A percentile compares a stretch with the other conserved stretches of the same genome.
Conservation (phyloP, 768 basidiomycete genomes). For the Pleurotus tuber-regium region DNA sequence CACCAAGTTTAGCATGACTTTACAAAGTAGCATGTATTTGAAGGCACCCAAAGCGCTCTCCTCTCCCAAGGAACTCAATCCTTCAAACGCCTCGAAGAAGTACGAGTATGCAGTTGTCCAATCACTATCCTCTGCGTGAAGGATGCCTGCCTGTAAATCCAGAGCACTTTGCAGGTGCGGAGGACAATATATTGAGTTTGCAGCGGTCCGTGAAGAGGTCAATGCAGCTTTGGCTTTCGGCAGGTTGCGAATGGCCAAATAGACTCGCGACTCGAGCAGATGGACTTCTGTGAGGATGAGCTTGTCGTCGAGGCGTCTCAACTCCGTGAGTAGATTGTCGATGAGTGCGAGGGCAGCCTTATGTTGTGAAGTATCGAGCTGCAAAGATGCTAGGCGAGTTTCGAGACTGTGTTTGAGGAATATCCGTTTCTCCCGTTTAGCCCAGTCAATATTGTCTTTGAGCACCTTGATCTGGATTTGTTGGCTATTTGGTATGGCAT, state of each 20-base stretch:
- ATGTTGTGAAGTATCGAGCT: constrained; percentile 74
- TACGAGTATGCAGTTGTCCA: constrained; percentile 97
- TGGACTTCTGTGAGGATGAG: constrained; percentile 97
- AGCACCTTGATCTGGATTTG: constrained; percentile 82
- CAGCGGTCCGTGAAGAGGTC: constrained; percentile 75
- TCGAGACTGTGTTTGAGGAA: constrained; percentile 95
- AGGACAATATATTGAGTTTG: constrained; percentile 77
- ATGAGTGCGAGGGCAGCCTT: constrained; percentile 79
- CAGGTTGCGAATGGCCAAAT: constrained; percentile 85
- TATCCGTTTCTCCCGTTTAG: constrained; percentile 86
- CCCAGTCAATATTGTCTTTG: constrained; percentile 90
- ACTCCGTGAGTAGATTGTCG: constrained; percentile 84
- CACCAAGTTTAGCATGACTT: constrained; percentile 96
- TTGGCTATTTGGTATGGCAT: constrained; percentile 69
- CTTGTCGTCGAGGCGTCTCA: constrained; percentile 94
- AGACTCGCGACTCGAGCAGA: constrained; percentile 88
- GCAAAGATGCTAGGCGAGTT: constrained; percentile 79
- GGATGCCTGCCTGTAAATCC: constrained; percentile 61
- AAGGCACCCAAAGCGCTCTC: constrained; percentile 76
- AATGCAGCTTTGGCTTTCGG: constrained; percentile 86
- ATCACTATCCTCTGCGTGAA: constrained; percentile 97
- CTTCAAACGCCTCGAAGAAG: constrained; percentile 97
- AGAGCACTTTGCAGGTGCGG: constrained; percentile 40
- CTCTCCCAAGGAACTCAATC: constrained; percentile 45
- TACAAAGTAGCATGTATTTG: constrained; percentile 98